Base-by-base conservation (phyloP, 768 basidiomycete genomes). In the Mycena alexandri region DNA sequence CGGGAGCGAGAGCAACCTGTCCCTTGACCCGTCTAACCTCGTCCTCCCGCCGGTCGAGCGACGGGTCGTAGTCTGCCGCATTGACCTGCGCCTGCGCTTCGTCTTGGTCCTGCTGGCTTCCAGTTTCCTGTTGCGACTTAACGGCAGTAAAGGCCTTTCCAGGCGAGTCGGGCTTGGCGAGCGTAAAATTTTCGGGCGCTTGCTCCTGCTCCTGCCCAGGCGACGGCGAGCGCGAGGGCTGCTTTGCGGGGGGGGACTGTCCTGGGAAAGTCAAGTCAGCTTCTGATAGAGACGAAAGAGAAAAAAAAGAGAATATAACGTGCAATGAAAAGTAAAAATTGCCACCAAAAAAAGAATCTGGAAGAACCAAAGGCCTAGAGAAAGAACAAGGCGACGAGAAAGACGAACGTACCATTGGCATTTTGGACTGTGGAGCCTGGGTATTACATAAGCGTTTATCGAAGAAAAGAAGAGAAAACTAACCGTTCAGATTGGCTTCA, bases 1-100 rank as follows among this genome's bases (percentile, higher is more conserved):
- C 55, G 1, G 69, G 81, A 5, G 17, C 41, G 22, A 57, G 57
- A 5, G 22, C 52, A 10, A 22, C 8, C 6, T 36, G 51, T 7
- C 21, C 61, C 4, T 21, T 29, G 73, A 89, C 85, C 21, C 91
- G 87, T 69, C 89, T 89, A 65, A 89, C 89, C 68, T 95, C 93
- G 69, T 96, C 94, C 75, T 94, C 93, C 24, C 91, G 86, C 24
- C 92, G 86, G 80, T 98, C 97, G 71, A 91, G 75, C 71, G 70
- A 71, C 6, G 70, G 70, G 50, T 71, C 70, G 66, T 71, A 71
- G 48, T 71, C 70, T 2, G 70, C 70, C 1, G 70, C 70, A 36
- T 71, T 71, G 12, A 71, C 66, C 51, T 67, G 69, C 3, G 52
- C 25, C 38, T 58, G 56, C 1, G 51, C 61, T 19, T 58, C 47